Base-by-base conservation (phyloP, 768 basidiomycete species). In the Auriscalpium microsporum region DNA sequence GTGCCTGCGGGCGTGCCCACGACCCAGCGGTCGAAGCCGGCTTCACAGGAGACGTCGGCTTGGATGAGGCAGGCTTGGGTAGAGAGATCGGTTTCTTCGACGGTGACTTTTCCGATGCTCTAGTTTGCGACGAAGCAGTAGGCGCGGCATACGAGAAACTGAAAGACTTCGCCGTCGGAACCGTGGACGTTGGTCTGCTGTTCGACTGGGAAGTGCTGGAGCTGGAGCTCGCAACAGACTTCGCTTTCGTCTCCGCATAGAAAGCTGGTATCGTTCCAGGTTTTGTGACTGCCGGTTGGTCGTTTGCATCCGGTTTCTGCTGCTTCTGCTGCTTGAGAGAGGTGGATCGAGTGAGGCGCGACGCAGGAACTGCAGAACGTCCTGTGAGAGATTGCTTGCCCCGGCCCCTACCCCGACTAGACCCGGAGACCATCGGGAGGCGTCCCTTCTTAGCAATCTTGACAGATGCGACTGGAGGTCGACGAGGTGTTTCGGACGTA, bases 131-230 rank as follows among this genome's bases (percentile, higher is more conserved):
- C 21, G 61, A 60, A n/a, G 61, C 54, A 16, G 61, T 62, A 38
- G 61, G 61, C 53, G 52, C 48, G 19, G 61, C 58, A 56, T 60
- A 62, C 11, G 61, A 57, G 52, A 52, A 56, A 19, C 56, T 47
- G 49, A 45, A 52, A 23, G 60, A 14, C 35, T 49, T 56, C 19
- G 40, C 13, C 17, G 13, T 42, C 40, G 40, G 40, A 42, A 42
- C 17, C 14, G 40, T 42, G 17, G 40, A 13, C 6, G 28, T 28
- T 7, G 28, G 28, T 28, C 28, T 28, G 28, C 28, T 28, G 28
- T 28, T 28, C 28, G 28, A 28, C 28, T 28, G 28, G 28, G 28
- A 28, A 4, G 28, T 28, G 28, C 28, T 28, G 28, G 28, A 28
- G 28, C 28, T 28, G 28, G 28, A 28, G 28, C 28, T 28, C 28